These are phyloP conservation scores for Stylonectria norvegica DNA, from an alignment of 2,329 filamentous ascomycete genomes.

Conservation along the genomic window DNA sequence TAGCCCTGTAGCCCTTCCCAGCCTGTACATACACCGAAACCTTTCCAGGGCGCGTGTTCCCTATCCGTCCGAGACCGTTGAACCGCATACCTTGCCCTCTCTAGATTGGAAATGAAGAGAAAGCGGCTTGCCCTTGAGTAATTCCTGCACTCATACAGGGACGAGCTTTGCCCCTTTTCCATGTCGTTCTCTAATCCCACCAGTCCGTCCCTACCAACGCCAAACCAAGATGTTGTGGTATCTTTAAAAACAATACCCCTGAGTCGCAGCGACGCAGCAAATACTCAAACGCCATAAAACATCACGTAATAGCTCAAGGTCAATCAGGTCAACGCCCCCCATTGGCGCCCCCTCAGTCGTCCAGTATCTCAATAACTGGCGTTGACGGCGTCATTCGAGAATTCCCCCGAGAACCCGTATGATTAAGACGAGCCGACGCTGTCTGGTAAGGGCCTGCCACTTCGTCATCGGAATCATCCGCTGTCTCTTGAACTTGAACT, in stretches of 20 bases:
- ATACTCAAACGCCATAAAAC: conserved; percentile 14
- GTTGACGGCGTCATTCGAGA: too few species aligned
- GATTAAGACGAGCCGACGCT: too few species aligned
- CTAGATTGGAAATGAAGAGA: too few species aligned
- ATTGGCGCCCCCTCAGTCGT: conserved; percentile 13
- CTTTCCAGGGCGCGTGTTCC: too few species aligned
- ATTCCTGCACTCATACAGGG: too few species aligned
- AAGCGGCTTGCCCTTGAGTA: too few species aligned
- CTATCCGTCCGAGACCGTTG: too few species aligned
- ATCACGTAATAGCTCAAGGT: conserved; percentile 3
- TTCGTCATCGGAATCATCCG: conserved; percentile 29
- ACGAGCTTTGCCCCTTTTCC: not conserved
- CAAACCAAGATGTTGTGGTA: conserved; percentile 16
- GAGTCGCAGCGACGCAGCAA: conserved; percentile 1
- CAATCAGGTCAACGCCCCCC: not conserved
- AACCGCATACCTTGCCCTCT: too few species aligned
- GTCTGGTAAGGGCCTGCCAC: too few species aligned
- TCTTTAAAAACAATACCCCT: conserved; percentile 16
- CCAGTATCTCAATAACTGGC: conserved; percentile 28
- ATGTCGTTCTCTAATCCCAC: conserved; percentile 13
- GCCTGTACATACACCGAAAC: too few species aligned
- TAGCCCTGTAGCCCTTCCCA: too few species aligned
- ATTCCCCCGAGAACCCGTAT: too few species aligned
- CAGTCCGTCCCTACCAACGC: not conserved
- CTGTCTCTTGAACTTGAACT: conserved; percentile 30